phyloP scores from a whole-genome alignment of 495 filamentous ascomycete species.

The Hyaloscypha finlandica region DNA sequence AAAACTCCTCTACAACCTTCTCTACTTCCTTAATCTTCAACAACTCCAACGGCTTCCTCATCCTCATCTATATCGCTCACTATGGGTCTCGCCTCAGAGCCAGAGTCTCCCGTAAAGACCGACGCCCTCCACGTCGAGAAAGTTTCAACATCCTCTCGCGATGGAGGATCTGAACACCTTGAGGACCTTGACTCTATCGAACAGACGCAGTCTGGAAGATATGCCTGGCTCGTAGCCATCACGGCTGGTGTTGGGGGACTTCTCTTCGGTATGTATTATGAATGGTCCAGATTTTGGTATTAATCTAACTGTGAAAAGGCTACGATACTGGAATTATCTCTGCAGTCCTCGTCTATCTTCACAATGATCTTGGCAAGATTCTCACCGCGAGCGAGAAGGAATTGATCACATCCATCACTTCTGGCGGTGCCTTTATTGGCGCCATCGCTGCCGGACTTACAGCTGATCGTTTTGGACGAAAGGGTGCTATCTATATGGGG shows the following conservation, averaged over 20 bases:
- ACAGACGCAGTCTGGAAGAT: conserved; percentile 35
- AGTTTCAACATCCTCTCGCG: conserved; percentile 13
- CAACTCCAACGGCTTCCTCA: neutral
- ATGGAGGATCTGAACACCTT: conserved; percentile 18
- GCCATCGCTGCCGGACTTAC: conserved; percentile 50
- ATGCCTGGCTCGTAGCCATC: conserved; percentile 43
- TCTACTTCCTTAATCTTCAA: neutral
- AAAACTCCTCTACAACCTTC: neutral
- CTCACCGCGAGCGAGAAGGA: conserved; percentile 45
- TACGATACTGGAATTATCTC: conserved; percentile 55
- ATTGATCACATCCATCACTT: conserved; percentile 48
- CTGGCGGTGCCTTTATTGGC: conserved; percentile 53
- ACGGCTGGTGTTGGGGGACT: conserved; percentile 43
- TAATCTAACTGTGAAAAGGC: conserved; percentile 5
- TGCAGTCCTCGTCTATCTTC: conserved; percentile 47
- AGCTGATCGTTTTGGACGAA: conserved; percentile 52
- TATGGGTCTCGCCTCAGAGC: conserved; percentile 17
- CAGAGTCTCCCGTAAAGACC: conserved; percentile 1
- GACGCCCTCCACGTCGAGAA: conserved; percentile 17
- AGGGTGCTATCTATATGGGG: conserved; percentile 48
- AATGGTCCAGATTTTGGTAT: neutral
- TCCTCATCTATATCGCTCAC: neutral
- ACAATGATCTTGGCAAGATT: conserved; percentile 29
- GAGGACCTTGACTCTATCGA: conserved; percentile 35
- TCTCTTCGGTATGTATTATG: conserved; percentile 31